phyloP scores from a whole-genome alignment of 257 asterid genomes.

The Forsythia suspensa region DNA sequence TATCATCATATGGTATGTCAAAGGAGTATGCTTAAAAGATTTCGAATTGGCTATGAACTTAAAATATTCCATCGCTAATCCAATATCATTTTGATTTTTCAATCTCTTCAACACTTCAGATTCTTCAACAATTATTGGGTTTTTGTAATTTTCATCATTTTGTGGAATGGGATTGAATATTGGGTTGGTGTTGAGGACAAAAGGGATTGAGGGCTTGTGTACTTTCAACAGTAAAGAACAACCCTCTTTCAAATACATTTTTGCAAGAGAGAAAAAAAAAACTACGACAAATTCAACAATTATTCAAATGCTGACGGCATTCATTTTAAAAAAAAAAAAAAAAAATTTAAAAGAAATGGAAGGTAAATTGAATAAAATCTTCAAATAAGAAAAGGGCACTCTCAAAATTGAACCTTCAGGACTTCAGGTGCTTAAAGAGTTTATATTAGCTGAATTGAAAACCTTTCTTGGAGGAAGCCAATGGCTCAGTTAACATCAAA shows the following conservation, averaged over 20 bases:
- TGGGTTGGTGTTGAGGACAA: conserved; percentile 57
- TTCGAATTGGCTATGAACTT: conserved; percentile 55
- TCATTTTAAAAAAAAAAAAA: background rate
- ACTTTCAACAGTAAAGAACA: conserved; percentile 61
- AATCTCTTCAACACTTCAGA: conserved; percentile 59
- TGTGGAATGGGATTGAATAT: conserved; percentile 20
- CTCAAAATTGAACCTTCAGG: background rate
- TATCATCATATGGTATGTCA: conserved; percentile 68
- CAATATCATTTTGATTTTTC: conserved; percentile 46
- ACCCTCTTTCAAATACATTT: conserved; percentile 71
- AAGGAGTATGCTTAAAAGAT: conserved; percentile 71
- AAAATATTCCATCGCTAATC: conserved; percentile 61
- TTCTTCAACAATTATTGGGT: conserved; percentile 41
- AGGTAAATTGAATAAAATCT: background rate
- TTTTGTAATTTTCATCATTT: conserved; percentile 27
- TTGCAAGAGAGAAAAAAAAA: background rate
- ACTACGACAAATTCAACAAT: background rate
- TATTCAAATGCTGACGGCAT: background rate
- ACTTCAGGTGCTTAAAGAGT: background rate
- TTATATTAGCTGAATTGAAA: background rate
- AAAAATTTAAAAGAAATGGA: too few species aligned
- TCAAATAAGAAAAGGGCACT: background rate
- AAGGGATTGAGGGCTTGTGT: conserved; percentile 63
- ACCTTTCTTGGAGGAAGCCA: background rate
- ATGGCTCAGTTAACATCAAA: background rate